Evolutionary conservation across 305 asterid genomes (phyloP), one percentile per base, ranked within the genome.

Genomic region (Withania somnifera): DNA sequence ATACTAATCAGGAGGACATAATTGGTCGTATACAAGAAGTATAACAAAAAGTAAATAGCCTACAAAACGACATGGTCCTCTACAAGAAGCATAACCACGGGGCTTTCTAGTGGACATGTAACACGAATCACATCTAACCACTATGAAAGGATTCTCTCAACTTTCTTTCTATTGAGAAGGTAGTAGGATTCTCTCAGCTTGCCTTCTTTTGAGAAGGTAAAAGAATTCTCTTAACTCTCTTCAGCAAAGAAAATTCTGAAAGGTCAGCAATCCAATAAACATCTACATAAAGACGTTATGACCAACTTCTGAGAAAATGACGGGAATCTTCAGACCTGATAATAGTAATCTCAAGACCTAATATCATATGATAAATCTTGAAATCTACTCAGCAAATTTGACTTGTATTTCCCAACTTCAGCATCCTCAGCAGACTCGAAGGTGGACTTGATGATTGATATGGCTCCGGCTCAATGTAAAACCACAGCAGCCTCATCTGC

Each of bases 401-500:
- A 58, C 89, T 91, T 91, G 91, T 86, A 92, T 17, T 85, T 89
- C 87, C 84, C 90, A 28, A 93, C 85, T 82, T 90, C 97, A 68
- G 84, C 81, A 79, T 86, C 90, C 83, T 95, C 94, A 0, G 71
- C 58, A 3, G 98, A 90, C 82, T 89, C 87, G 11, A 92, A 91
- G 71, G 87, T 86, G 61, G 94, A 90, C 78, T 17, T 85, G 85
- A 95, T 88, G 79, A 85, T 85, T 11, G 91, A 53, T 51, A 87
- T 63, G 34, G 95, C 98, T 86, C 97, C 99, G 77, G 92, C 91
- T 85, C 85, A 87, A 82, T 82, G 91, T 80, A 95, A 85, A 34
- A 90, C 88, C 86, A 84, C 89, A 9, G 84, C 92, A 85, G 94
- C 71, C 45, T n/a, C 71, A 63, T 63, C 71, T 61, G 40, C 42